Evolutionary conservation across 2,329 filamentous ascomycete genomes (phyloP), one percentile per base, ranked within the genome.

Genomic region (Arachnomyces sp.): DNA sequence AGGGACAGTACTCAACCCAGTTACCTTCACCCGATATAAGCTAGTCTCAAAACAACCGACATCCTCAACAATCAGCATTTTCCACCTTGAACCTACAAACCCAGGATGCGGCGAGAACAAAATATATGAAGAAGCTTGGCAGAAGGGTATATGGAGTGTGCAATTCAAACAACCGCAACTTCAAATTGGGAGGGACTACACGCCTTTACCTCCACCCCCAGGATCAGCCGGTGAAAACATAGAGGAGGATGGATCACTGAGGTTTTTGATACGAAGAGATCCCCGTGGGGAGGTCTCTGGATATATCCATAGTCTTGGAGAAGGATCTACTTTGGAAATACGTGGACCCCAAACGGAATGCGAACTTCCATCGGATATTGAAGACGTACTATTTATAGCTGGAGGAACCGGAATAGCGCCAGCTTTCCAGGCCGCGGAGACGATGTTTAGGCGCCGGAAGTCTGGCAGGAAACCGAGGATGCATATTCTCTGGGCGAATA

Each of bases 161-260:
- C 84, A 95, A 67, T 79, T 94, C 56, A 94, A 94, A 66, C 92
- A 96, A 65, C 92, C 92, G 2, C 81, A 94, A 59, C 66, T 96
- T 42, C 89, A 95, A 64, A 94, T 98, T 51, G 85, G 86, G 32
- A 71, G 92, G 46, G 81, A 87, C 43, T 98, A 98, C 63, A 96
- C 92, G 3, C 88, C 90, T 1, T 68, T 98, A 0, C 90, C 87
- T 0, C 73, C 78, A 0, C 17, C 38, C 17, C 2, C 25, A 11
- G 54, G n/a, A n/a, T n/a, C n/a, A n/a, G n/a, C n/a, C n/a, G n/a
- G 60, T 2, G 52, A 11, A 12, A 17, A 37, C 15, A 17, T 9
- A 14, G 15, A 12, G 12, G 51, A 59, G 25, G 49, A 59, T 28
- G 64, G 70, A 31, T 58, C 66, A 2, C 54, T 94, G 40, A 72